Base-by-base conservation (phyloP, 2,329 filamentous ascomycete species). In the Pseudocercospora cruenta region DNA sequence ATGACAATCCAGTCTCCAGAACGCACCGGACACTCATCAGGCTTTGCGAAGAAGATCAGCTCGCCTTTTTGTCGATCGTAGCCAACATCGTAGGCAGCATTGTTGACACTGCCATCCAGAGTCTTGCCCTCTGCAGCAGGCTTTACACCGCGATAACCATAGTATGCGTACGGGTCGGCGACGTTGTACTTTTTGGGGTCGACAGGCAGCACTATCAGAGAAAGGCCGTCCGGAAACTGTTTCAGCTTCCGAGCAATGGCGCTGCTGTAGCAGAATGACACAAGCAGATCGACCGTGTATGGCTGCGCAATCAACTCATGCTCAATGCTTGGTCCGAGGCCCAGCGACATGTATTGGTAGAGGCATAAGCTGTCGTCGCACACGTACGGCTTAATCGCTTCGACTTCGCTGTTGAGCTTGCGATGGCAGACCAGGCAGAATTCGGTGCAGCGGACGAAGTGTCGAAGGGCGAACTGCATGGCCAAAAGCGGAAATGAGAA, bases 401-500 rank as follows among this genome's bases (percentile, higher is more conserved):
- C 87, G 43, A 94, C 88, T 0, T 87, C 85, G 1, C 83, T 84
- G 0, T 86, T 78, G 39, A 92, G 84, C 70, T 85, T 89, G 70
- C 86, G 86, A 77, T 96, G 91, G 73, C 94, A 97, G 24, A 94
- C 88, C 62, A 96, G 85, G 77, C 94, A 97, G 77, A 94, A 96
- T 62, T 95, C 89, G 0, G 91, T 93, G 76, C 92, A 97, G 65
- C 88, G 89, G 7, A 91, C 86, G 66, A 97, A 88, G 72, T 93
- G 91, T 1, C 90, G 88, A 26, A 96, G 81, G 0, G 88, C 84
- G 71, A 94, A 95, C 70, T 96, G 91, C 84, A 92, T 91, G 1
- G 82, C 83, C 2, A 87, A 77, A 3, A 88, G 78, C 6, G 86
- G 86, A 36, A 89, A 81, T 1, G 86, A 88, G 54, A 78, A 72